A percentile compares a stretch with the other conserved stretches of the same genome.
Conservation (phyloP, 345 rosid species). For the Aethionema arabicum region DNA sequence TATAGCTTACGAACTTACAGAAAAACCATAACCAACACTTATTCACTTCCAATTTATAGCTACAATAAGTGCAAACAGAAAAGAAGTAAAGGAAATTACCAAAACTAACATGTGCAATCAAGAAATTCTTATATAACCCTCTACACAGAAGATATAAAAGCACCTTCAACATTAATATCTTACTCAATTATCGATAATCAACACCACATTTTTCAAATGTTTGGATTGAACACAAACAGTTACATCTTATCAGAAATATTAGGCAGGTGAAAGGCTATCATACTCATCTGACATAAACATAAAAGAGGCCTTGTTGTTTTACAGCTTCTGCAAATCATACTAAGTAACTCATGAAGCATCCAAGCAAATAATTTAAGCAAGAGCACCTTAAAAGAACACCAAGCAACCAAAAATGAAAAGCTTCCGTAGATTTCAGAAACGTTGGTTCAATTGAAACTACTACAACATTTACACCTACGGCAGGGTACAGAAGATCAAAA, state of each 20-base stretch:
- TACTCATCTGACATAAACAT: background rate
- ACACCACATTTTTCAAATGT: background rate
- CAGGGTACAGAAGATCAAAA: background rate
- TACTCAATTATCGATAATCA: constrained; percentile 5
- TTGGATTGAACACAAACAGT: background rate
- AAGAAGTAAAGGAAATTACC: no score
- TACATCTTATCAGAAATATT: background rate
- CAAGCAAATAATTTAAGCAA: background rate
- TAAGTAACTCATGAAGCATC: background rate
- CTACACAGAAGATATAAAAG: constrained; percentile 1
- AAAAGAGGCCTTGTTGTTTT: background rate
- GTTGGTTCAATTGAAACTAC: background rate
- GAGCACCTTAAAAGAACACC: background rate
- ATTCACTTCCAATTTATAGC: background rate
- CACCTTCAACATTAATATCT: constrained; percentile 6
- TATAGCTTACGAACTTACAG: background rate
- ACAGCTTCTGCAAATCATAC: background rate
- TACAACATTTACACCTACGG: background rate
- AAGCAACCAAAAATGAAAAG: constrained; percentile 1
- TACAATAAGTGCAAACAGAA: no score
- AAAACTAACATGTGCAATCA: no score
- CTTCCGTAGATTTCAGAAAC: background rate
- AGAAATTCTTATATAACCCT: background rate
- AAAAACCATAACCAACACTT: constrained; percentile 4
- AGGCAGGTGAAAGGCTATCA: background rate